These are phyloP conservation scores for Ceratobasidium papillatum DNA, from an alignment of 1,284 basidiomycete species.

Conservation along the genomic window DNA sequence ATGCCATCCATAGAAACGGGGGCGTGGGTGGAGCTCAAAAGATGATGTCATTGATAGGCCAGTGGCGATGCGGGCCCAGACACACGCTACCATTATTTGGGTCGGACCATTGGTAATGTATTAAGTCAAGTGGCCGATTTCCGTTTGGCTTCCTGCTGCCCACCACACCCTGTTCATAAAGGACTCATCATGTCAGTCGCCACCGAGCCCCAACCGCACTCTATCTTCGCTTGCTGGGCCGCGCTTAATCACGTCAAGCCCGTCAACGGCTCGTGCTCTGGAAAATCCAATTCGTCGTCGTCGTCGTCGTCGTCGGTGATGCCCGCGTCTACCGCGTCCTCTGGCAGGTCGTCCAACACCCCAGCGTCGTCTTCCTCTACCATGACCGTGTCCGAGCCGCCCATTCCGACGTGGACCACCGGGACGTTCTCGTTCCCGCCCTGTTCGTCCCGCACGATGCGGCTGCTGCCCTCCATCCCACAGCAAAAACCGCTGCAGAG, in stretches of 20 bases:
- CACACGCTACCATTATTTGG: not conserved
- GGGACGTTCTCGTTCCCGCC: conserved; percentile 23
- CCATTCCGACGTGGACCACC: not conserved
- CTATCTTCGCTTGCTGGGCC: not conserved
- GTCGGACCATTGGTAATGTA: not conserved
- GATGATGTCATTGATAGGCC: not conserved
- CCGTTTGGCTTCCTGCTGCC: not conserved
- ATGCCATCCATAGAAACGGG: no score
- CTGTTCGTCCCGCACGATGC: conserved; percentile 7
- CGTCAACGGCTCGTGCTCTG: conserved; percentile 1
- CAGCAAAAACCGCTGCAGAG: not conserved
- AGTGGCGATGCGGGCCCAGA: not conserved
- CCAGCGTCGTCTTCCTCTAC: not conserved
- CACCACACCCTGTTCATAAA: conserved; percentile 1
- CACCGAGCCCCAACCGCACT: not conserved
- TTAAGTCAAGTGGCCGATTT: not conserved
- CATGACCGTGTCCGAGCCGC: not conserved
- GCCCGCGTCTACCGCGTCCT: conserved; percentile 9
- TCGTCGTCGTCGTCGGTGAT: conserved; percentile 14
- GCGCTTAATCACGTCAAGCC: not conserved
- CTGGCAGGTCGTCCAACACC: not conserved
- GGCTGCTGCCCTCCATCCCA: not conserved
- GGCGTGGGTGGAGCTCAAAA: not conserved
- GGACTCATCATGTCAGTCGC: not conserved
- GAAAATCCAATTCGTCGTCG: not conserved